These are phyloP conservation scores for Plasmopara viticola DNA, from an alignment of 352 stramenopile genomes.

Conservation along the genomic window DNA sequence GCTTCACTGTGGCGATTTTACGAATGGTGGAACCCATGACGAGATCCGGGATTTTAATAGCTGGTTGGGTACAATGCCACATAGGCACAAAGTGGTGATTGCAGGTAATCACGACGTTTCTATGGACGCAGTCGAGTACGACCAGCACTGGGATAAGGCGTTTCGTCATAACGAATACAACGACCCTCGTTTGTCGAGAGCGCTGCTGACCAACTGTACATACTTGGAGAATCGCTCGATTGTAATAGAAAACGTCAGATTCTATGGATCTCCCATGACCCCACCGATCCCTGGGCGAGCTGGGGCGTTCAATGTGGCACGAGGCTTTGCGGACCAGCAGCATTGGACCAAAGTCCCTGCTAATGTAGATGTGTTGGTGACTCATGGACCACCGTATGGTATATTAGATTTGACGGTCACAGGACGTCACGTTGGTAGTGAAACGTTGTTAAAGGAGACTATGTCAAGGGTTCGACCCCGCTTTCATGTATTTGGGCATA, in stretches of 20 bases:
- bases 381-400: conserved; percentile 83
- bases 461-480: conserved; percentile 70
- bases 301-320: conserved; percentile 69
- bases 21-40: conserved; percentile 56
- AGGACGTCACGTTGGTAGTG: conserved; percentile 67
- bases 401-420: conserved; percentile 72
- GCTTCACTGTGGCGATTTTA: conserved; percentile 90
- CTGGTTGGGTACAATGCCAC: conserved; percentile 69
- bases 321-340: conserved; percentile 54
- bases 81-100: conserved; percentile 73
- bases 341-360: conserved; percentile 65
- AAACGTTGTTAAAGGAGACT: conserved; percentile 73
- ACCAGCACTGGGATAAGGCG: conserved; percentile 49
- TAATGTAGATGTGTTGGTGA: conserved; percentile 85
- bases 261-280: conserved; percentile 77
- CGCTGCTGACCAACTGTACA: conserved; percentile 60
- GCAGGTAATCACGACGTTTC: conserved; percentile 80
- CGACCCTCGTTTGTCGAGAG: conserved; percentile 41
- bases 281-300: conserved; percentile 51
- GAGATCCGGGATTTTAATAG: conserved; percentile 73
- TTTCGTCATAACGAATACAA: conserved; percentile 60
- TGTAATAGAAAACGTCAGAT: conserved; percentile 62
- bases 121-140: conserved; percentile 67
- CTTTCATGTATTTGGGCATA: conserved; percentile 90
- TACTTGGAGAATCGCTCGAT: conserved; percentile 74